Conservation (phyloP, 768 basidiomycete genomes). For the Sarcodon aspratus region DNA sequence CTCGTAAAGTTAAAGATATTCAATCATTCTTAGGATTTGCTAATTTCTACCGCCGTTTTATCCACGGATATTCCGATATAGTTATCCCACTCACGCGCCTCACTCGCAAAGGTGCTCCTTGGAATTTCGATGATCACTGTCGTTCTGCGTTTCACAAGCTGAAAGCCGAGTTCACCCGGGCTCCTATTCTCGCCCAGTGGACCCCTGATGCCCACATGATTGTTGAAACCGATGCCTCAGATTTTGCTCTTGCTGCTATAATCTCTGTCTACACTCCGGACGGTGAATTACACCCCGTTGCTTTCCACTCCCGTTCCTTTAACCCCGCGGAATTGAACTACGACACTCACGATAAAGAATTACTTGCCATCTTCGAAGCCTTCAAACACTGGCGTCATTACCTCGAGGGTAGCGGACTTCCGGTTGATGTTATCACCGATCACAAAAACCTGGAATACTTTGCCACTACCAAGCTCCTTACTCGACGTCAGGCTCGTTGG, state of each 20-base stretch:
- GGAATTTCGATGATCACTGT: slow-evolving; percentile 7
- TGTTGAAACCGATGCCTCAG: slow-evolving; percentile 13
- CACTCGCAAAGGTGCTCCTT: slow-evolving; percentile 15
- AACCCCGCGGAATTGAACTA: slow-evolving; percentile 30
- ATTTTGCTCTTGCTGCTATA: slow-evolving; percentile 10
- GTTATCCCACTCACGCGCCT: slow-evolving; percentile 18
- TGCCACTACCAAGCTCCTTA: slow-evolving; percentile 17
- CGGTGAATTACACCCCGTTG: slow-evolving; percentile 17
- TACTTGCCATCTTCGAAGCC: slow-evolving; percentile 30
- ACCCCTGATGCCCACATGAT: slow-evolving; percentile 5
- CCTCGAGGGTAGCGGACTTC: slow-evolving; percentile 8
- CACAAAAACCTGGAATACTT: slow-evolving; percentile 29
- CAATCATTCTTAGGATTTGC: slow-evolving; percentile 20
- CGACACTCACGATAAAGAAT: slow-evolving; percentile 37
- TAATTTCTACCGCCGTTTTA: slow-evolving; percentile 22
- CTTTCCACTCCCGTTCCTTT: slow-evolving; percentile 18
- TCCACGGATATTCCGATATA: slow-evolving; percentile 21
- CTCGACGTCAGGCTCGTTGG: slow-evolving; percentile 26
- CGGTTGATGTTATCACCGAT: slow-evolving; percentile 17
- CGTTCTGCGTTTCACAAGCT: slow-evolving; percentile 17
- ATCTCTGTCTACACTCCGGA: slow-evolving; percentile 5
- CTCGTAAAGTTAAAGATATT: slow-evolving; percentile 15
- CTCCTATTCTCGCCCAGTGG: slow-evolving; percentile 12
- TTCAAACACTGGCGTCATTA: slow-evolving; percentile 15
- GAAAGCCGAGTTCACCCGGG: slow-evolving; percentile 11